Evolutionary conservation across 495 filamentous ascomycete genomes (phyloP).

Genomic region (Penicillium angulare): DNA sequence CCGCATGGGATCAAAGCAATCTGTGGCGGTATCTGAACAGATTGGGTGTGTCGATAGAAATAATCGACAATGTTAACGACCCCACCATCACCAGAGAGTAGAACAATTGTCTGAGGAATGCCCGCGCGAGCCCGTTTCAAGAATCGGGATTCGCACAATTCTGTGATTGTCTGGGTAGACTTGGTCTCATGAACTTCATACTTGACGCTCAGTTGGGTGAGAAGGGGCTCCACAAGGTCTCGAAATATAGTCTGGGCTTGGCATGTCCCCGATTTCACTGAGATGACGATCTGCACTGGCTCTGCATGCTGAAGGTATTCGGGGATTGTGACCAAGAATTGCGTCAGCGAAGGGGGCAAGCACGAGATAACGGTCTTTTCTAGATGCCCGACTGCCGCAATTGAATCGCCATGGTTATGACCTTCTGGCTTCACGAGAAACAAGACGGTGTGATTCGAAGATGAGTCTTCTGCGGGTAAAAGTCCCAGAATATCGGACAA

Average conservation of each 20-base stretch:
- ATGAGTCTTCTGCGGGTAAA: slow-evolving; percentile 6
- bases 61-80: slow-evolving; percentile 74
- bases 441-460: slow-evolving; percentile 18
- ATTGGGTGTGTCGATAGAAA: slow-evolving; percentile 36
- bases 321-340: slow-evolving; percentile 21
- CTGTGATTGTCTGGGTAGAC: slow-evolving; percentile 55
- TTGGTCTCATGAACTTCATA: slow-evolving; percentile 57
- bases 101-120: slow-evolving; percentile 58
- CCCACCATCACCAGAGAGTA: slow-evolving; percentile 86
- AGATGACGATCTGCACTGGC: slow-evolving; percentile 66
- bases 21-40: slow-evolving; percentile 37
- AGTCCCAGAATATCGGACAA: slow-evolving; percentile 32
- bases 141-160: slow-evolving; percentile 54
- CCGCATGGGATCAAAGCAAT: slow-evolving; percentile 73
- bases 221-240: slow-evolving; percentile 54
- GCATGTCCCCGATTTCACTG: slow-evolving; percentile 69
- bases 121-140: slow-evolving; percentile 47
- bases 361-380: slow-evolving; percentile 13
- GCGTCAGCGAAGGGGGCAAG: slow-evolving; percentile 19
- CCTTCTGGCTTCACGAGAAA: slow-evolving; percentile 18
- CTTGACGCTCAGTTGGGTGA: slow-evolving; percentile 44
- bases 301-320: slow-evolving; percentile 19
- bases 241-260: slow-evolving; percentile 59
- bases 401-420: neutral
- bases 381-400: slow-evolving; percentile 5